Conservation (phyloP, 352 stramenopile genomes). For the Phytophthora macrochlamydospora region DNA sequence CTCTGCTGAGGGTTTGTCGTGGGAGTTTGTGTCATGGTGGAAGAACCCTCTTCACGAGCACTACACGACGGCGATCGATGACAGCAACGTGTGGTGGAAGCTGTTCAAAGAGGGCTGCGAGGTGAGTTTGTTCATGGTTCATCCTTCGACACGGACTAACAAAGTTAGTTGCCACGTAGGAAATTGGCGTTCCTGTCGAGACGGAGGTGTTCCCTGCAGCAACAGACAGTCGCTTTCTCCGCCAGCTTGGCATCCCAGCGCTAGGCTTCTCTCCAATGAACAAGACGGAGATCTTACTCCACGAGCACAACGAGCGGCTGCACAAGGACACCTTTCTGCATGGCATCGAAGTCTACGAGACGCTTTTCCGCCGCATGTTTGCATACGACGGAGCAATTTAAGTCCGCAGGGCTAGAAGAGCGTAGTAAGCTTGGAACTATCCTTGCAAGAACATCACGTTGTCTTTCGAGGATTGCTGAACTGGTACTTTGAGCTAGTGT, state of each 20-base stretch:
- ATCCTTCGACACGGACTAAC: background rate
- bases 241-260: conserved; percentile 90
- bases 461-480: conserved; percentile 90
- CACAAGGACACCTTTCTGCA: conserved; percentile 92
- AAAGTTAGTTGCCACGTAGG: conserved; percentile 18
- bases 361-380: conserved; percentile 62
- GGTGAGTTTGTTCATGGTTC: conserved; percentile 15
- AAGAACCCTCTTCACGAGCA: conserved; percentile 63
- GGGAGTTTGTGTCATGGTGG: conserved; percentile 63
- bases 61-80: conserved; percentile 61
- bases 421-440: background rate
- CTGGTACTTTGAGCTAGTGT: conserved; percentile 14
- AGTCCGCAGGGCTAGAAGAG: background rate
- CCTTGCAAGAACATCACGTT: too few species aligned
- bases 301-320: conserved; percentile 97
- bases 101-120: conserved; percentile 56
- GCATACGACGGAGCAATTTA: conserved; percentile 20
- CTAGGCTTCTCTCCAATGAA: conserved; percentile 96
- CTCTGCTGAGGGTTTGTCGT: conserved; percentile 81
- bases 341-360: conserved; percentile 90
- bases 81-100: conserved; percentile 58
- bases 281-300: conserved; percentile 94
- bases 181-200: conserved; percentile 66
- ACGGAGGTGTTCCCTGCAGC: conserved; percentile 95
- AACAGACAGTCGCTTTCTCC: conserved; percentile 94